Percentiles rank a stretch among this genome's conserved stretches.
Evolutionary conservation across 495 filamentous ascomycete genomes (phyloP).

Genomic region (Tuber aestivum): DNA sequence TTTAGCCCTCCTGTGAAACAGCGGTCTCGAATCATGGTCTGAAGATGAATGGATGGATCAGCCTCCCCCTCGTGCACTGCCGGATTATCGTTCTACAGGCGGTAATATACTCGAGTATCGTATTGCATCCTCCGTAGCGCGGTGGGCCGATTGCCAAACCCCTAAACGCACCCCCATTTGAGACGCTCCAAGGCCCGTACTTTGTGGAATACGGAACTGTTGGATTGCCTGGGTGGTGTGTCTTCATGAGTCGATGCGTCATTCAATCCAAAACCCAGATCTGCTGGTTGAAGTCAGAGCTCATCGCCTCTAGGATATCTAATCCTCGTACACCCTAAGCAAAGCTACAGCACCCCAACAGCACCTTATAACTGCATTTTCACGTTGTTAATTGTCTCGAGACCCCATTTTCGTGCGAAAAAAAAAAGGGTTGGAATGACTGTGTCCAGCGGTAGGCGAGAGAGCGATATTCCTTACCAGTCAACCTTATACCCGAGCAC

Average conservation of each 20-base stretch:
- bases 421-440: background rate
- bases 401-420: background rate
- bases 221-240: background rate
- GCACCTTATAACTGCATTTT: background rate
- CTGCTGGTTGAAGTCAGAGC: background rate
- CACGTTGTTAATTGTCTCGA: background rate
- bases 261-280: background rate
- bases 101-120: background rate
- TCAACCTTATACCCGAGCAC: background rate
- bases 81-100: background rate
- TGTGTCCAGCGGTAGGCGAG: background rate
- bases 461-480: background rate
- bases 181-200: background rate
- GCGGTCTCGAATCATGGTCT: background rate
- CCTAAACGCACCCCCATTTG: background rate
- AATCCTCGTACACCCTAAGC: background rate
- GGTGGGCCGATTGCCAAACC: background rate
- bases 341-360: background rate
- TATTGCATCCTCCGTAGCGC: background rate
- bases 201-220: background rate
- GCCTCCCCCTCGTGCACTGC: background rate
- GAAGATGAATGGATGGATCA: background rate
- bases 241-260: background rate
- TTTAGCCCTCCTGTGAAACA: background rate
- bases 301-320: background rate